Evolutionary conservation across 768 basidiomycete genomes (phyloP).

Genomic region (Amanita pseudoporphyria): DNA sequence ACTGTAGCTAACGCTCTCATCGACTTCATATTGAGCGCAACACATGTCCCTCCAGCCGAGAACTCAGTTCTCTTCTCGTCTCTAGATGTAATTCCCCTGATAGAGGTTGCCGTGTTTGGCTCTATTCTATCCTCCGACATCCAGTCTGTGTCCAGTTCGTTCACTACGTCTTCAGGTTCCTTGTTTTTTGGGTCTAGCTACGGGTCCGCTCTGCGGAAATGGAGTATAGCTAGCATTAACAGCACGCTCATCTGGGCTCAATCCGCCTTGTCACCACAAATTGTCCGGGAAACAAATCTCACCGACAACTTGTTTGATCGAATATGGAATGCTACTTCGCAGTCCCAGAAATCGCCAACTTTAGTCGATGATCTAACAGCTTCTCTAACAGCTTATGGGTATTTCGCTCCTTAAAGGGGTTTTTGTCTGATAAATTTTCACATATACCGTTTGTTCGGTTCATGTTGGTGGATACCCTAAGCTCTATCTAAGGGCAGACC

Average conservation of each 20-base stretch:
- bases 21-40: constrained; percentile 32
- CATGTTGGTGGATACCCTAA: no score
- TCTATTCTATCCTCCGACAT: constrained; percentile 39
- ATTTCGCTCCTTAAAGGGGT: constrained; percentile 1
- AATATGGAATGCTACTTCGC: constrained; percentile 38
- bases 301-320: constrained; percentile 32
- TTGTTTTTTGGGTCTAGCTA: constrained; percentile 54
- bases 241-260: constrained; percentile 42
- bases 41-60: constrained; percentile 30
- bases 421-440: neutral
- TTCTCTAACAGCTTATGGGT: constrained; percentile 4
- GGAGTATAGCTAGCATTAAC: constrained; percentile 36
- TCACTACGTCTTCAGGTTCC: constrained; percentile 35
- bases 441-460: no score
- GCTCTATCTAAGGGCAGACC: no score
- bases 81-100: constrained; percentile 35
- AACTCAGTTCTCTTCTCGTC: constrained; percentile 28
- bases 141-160: constrained; percentile 36
- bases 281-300: constrained; percentile 42
- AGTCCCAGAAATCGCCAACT: constrained; percentile 22
- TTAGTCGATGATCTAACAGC: constrained; percentile 5
- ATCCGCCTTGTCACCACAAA: constrained; percentile 34
- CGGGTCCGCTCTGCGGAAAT: constrained; percentile 38
- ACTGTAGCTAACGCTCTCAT: constrained; percentile 38
- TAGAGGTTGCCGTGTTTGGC: constrained; percentile 63